phyloP scores from a whole-genome alignment of 129 eudicot species.

The Flaveria robusta region DNA sequence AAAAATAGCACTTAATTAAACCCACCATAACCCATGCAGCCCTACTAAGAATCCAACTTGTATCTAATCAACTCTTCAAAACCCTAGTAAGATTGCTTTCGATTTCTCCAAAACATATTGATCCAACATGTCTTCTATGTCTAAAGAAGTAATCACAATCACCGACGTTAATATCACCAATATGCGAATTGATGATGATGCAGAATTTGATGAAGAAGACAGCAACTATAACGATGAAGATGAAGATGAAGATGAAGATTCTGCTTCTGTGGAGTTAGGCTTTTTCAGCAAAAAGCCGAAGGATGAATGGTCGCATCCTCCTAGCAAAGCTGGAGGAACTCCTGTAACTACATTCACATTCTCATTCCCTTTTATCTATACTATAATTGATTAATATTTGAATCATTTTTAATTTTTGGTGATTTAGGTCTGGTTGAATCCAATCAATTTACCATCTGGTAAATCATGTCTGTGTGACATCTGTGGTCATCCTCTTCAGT shows the following conservation, averaged over 20 bases:
- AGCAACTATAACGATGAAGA: constrained; percentile 39
- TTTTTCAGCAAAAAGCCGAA: constrained; percentile 58
- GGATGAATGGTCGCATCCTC: constrained; percentile 64
- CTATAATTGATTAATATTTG: too few relatives aligned
- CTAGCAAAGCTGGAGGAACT: constrained; percentile 91
- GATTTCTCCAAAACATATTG: background rate
- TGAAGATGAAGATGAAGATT: constrained; percentile 50
- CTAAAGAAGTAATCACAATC: constrained; percentile 29
- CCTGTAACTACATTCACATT: constrained; percentile 49
- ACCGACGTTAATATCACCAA: constrained; percentile 40
- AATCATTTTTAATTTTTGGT: background rate
- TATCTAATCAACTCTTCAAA: background rate
- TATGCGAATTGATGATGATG: constrained; percentile 49
- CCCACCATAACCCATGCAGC: too few relatives aligned
- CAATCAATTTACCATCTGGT: constrained; percentile 66
- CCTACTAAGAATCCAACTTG: too few relatives aligned
- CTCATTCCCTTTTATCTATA: background rate
- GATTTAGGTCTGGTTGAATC: constrained; percentile 89
- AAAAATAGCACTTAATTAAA: too few relatives aligned
- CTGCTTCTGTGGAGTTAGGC: constrained; percentile 54
- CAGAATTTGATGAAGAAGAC: constrained; percentile 31
- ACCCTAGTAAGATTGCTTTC: constrained; percentile 1
- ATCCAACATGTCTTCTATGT: constrained; percentile 26
- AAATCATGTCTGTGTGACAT: constrained; percentile 62
- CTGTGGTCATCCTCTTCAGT: constrained; percentile 87